phyloP scores from a whole-genome alignment of 1,139 yeast genomes.

The Meyerozyma smithsonii region DNA sequence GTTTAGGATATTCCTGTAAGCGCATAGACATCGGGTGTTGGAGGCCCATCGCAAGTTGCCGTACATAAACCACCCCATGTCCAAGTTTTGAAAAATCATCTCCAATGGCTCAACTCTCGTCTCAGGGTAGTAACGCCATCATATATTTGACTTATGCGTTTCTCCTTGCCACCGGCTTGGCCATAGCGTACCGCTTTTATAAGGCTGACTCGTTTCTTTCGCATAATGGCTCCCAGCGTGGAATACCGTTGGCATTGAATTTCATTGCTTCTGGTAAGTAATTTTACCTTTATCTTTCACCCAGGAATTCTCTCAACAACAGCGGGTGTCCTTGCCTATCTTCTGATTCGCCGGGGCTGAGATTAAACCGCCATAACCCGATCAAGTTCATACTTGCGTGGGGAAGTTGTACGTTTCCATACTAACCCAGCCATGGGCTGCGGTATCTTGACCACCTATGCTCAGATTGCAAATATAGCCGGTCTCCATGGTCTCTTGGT shows the following conservation, averaged over 20 bases:
- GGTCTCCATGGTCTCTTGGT: slow-evolving; percentile 88
- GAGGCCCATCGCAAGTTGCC: not conserved
- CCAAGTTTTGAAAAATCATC: not conserved
- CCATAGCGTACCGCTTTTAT: slow-evolving; percentile 50
- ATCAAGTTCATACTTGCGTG: slow-evolving; percentile 89
- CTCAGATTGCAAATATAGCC: slow-evolving; percentile 79
- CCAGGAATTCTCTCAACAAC: slow-evolving; percentile 10
- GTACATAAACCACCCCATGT: not conserved
- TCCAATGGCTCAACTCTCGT: slow-evolving; percentile 26
- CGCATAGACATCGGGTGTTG: slow-evolving; percentile 1
- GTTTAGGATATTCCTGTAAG: not conserved
- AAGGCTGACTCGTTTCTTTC: slow-evolving; percentile 55
- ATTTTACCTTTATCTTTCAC: slow-evolving; percentile 4
- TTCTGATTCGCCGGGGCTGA: slow-evolving; percentile 43
- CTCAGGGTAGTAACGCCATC: slow-evolving; percentile 61
- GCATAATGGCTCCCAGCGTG: slow-evolving; percentile 76
- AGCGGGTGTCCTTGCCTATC: slow-evolving; percentile 48
- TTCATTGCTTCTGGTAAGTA: slow-evolving; percentile 85
- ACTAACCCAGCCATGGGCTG: slow-evolving; percentile 71
- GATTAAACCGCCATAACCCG: slow-evolving; percentile 79
- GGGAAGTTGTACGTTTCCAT: slow-evolving; percentile 41
- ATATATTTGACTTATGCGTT: slow-evolving; percentile 70
- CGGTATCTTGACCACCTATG: slow-evolving; percentile 80
- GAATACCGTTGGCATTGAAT: slow-evolving; percentile 77
- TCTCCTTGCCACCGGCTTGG: slow-evolving; percentile 56